Evolutionary conservation across 1,284 basidiomycete species (phyloP), one percentile per base, ranked within the genome.

Genomic region (Pseudomicrostroma phylloplanum): DNA sequence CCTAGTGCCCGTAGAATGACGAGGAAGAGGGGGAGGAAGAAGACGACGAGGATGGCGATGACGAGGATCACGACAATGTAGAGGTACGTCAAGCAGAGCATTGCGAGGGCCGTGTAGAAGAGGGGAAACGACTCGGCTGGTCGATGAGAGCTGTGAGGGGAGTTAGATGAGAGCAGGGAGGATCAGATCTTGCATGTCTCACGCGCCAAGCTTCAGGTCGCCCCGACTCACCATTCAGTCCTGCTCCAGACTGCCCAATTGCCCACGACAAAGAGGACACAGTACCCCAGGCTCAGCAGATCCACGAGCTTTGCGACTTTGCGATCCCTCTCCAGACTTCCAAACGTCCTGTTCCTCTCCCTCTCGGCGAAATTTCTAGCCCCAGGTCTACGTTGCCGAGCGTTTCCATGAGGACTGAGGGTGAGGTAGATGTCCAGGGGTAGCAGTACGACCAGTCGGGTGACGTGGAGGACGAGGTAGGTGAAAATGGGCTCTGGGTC

Each of bases 351-450:
- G 12, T 64, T 58, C 36, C 65, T 61, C 58, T 75, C 73, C 39
- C 70, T 66, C 11, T 61, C 63, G 17, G 60, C 60, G 11, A 63
- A 63, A 8, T 66, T 70, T 56, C 66, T 62, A 1, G 72, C 68
- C 8, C 63, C 60, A 2, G 64, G 63, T 55, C 68, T 48, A 12
- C 68, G 63, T 4, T 67, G 66, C 30, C 65, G 59, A 6, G 65
- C 49, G 17, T 68, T 65, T 21, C 71, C 67, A 51, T 75, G 73
- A 9, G 73, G 73, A 23, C 62, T 66, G 13, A 73, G 64, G 15
- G 66, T 66, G 23, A 75, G 69, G 39, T 75, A 75, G 41, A 75
- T 55, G 57, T 75, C 73, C 49, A 67, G 55, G 2, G 73, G 73
- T 6, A 75, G 53, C 36, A 60, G 60, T 57, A 65, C 58, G 12